Conservation (phyloP, 495 filamentous ascomycete species). For the Xylaria curta region DNA sequence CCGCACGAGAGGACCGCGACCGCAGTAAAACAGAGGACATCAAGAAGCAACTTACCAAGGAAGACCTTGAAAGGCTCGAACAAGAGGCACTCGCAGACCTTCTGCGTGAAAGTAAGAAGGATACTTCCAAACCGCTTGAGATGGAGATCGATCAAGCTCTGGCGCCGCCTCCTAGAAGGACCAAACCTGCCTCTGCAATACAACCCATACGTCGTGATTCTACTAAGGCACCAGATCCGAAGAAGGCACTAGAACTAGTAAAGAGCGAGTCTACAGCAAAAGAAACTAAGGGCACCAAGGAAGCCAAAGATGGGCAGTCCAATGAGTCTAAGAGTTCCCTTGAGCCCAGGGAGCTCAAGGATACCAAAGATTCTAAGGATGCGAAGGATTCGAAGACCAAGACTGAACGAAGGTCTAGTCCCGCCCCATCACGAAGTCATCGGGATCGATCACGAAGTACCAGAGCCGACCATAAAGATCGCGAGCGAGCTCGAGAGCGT, state of each 20-base stretch:
- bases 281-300: slow-evolving; percentile 32
- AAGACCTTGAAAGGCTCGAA: slow-evolving; percentile 60
- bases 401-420: slow-evolving; percentile 44
- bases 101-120: slow-evolving; percentile 59
- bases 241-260: slow-evolving; percentile 38
- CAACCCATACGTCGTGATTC: slow-evolving; percentile 56
- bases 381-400: slow-evolving; percentile 32
- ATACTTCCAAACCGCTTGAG: slow-evolving; percentile 52
- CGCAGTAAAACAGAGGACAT: slow-evolving; percentile 42
- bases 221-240: slow-evolving; percentile 48
- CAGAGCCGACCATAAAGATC: slow-evolving; percentile 24
- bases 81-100: slow-evolving; percentile 61
- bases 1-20: slow-evolving; percentile 40
- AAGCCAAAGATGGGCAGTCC: slow-evolving; percentile 31
- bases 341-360: slow-evolving; percentile 34
- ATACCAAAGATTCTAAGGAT: slow-evolving; percentile 17
- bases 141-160: slow-evolving; percentile 60
- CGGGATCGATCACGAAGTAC: slow-evolving; percentile 28
- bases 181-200: slow-evolving; percentile 61
- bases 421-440: slow-evolving; percentile 36
- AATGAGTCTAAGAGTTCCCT: slow-evolving; percentile 26
- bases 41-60: slow-evolving; percentile 58
- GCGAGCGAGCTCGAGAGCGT: slow-evolving; percentile 38
- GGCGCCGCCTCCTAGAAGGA: slow-evolving; percentile 58
- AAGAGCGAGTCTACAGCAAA: slow-evolving; percentile 39